These are phyloP conservation scores for Mycosphaerelloides madeirae DNA, from an alignment of 2,329 filamentous ascomycete species.

Conservation along the genomic window DNA sequence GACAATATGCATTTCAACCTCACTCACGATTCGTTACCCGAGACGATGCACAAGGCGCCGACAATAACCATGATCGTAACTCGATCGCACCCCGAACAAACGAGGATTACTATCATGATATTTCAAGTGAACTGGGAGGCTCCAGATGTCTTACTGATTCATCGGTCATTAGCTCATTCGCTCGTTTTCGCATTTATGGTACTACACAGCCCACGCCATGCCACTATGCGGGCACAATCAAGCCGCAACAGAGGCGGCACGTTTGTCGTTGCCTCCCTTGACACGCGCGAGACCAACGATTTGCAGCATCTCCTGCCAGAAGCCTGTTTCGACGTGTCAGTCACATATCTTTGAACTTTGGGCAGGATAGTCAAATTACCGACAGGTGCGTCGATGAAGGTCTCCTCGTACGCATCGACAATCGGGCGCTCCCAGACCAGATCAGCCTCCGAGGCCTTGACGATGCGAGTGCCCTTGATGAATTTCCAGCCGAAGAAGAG, in stretches of 20 bases:
- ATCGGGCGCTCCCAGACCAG: constrained; percentile 58
- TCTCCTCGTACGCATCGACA: constrained; percentile 56
- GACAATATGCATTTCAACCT: too few species aligned
- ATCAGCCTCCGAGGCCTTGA: constrained; percentile 53
- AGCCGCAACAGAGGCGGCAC: constrained; percentile 2
- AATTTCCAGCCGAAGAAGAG: constrained; percentile 61
- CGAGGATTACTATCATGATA: neutral
- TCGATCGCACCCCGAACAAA: too few species aligned
- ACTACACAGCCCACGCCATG: neutral
- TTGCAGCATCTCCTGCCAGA: constrained; percentile 51
- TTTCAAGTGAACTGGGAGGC: neutral
- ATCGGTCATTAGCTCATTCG: neutral
- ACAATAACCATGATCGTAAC: too few species aligned
- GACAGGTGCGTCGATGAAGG: constrained; percentile 45
- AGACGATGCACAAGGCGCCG: too few species aligned
- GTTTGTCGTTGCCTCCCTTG: constrained; percentile 10
- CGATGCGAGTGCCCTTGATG: constrained; percentile 54
- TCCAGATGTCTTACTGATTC: neutral
- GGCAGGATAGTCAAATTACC: constrained; percentile 9
- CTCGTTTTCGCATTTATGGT: constrained; percentile 1
- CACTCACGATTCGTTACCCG: too few species aligned
- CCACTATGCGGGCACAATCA: neutral
- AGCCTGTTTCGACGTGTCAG: constrained; percentile 27
- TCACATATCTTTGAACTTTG: too few species aligned
- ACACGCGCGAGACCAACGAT: constrained; percentile 35